phyloP scores from a whole-genome alignment of 768 basidiomycete genomes.

The Cystofilobasidium macerans region DNA sequence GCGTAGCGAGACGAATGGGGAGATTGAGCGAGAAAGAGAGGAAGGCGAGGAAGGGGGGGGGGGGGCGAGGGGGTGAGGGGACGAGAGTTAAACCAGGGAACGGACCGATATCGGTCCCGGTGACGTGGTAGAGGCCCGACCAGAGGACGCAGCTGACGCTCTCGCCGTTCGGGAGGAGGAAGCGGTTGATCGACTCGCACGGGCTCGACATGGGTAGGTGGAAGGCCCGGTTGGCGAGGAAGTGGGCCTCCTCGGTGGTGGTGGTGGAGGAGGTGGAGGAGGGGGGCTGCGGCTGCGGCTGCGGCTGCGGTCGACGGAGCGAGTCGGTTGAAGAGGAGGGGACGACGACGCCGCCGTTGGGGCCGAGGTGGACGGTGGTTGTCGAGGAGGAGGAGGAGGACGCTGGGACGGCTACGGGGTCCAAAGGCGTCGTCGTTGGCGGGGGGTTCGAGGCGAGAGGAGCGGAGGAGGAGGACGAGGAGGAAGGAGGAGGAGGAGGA shows the following conservation, averaged over 20 bases:
- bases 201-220: constrained; percentile 31
- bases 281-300: constrained; percentile 11
- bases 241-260: constrained; percentile 29
- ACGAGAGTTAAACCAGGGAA: too few relatives aligned
- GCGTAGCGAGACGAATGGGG: too few relatives aligned
- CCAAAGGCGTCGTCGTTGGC: too few relatives aligned
- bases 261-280: constrained; percentile 9
- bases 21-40: not conserved
- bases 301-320: not conserved
- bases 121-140: constrained; percentile 85
- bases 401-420: too few relatives aligned
- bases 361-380: too few relatives aligned
- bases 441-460: constrained; percentile 9
- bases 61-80: too few relatives aligned
- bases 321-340: too few relatives aligned
- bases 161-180: constrained; percentile 71
- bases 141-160: constrained; percentile 85
- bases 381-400: not conserved
- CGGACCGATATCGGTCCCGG: constrained; percentile 75
- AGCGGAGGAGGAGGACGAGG: constrained; percentile 1
- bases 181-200: constrained; percentile 72
- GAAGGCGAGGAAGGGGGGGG: not conserved
- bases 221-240: constrained; percentile 35
- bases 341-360: too few relatives aligned
- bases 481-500: constrained; percentile 11